These are phyloP conservation scores for Pythium brachiatum DNA, from an alignment of 352 stramenopile genomes.

Conservation along the genomic window DNA sequence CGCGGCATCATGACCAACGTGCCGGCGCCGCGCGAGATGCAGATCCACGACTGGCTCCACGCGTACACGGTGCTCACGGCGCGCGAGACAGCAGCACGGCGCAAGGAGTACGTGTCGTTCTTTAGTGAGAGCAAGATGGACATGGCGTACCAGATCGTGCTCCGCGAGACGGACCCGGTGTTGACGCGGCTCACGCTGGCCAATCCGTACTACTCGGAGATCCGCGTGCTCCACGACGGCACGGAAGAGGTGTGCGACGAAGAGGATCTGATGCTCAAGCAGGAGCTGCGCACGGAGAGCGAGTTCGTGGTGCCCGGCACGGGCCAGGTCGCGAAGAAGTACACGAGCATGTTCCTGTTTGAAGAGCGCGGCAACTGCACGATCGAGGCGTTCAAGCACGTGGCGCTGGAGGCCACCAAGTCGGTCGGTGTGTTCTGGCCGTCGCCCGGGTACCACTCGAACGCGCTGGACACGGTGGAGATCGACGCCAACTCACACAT, in stretches of 20 bases:
- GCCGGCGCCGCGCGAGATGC: slow-evolving; percentile 42
- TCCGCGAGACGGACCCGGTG: slow-evolving; percentile 47
- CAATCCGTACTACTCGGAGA: slow-evolving; percentile 36
- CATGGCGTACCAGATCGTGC: slow-evolving; percentile 46
- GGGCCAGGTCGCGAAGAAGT: slow-evolving; percentile 66
- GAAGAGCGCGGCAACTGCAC: slow-evolving; percentile 33
- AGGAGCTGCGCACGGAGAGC: slow-evolving; percentile 29
- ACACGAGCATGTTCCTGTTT: slow-evolving; percentile 63
- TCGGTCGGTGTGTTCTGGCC: slow-evolving; percentile 59
- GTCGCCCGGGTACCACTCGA: slow-evolving; percentile 35
- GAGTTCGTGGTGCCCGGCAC: slow-evolving; percentile 17
- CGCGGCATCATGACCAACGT: slow-evolving; percentile 35
- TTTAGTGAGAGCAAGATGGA: slow-evolving; percentile 65
- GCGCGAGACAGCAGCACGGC: slow-evolving; percentile 24
- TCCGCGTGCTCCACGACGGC: slow-evolving; percentile 54
- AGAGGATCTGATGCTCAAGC: slow-evolving; percentile 32
- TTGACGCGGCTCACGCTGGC: slow-evolving; percentile 25
- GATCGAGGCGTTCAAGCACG: slow-evolving; percentile 40
- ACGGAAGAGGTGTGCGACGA: slow-evolving; percentile 37
- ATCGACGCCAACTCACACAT: slow-evolving; percentile 33
- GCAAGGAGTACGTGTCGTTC: slow-evolving; percentile 45
- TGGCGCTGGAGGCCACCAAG: slow-evolving; percentile 48
- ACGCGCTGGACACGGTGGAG: slow-evolving; percentile 33
- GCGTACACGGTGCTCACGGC: slow-evolving; percentile 58
- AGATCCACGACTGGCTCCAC: slow-evolving; percentile 78